Evolutionary conservation across 2,329 filamentous ascomycete species (phyloP).

Genomic region (Pseudogymnoascus sp.): DNA sequence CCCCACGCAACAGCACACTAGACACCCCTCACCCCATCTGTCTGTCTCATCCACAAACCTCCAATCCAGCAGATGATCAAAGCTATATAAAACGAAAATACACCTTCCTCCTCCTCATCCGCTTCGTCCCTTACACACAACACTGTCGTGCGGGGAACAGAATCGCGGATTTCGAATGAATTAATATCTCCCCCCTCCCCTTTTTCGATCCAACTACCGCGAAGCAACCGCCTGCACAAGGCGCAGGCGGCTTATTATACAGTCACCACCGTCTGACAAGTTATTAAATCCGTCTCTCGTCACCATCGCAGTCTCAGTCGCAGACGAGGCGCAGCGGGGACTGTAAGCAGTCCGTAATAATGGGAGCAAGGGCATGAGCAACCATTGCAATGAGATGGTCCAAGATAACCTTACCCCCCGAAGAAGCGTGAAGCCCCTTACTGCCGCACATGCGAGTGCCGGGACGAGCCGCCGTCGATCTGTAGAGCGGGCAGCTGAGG

Average conservation of each 20-base stretch:
- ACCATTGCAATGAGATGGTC: too few species aligned
- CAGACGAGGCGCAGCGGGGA: background rate
- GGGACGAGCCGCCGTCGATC: background rate
- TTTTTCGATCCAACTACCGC: background rate
- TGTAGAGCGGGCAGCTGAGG: background rate
- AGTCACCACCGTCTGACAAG: background rate
- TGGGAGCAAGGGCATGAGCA: too few species aligned
- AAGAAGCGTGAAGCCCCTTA: background rate
- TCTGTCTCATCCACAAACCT: too few species aligned
- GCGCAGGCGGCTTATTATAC: background rate
- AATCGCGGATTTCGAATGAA: background rate
- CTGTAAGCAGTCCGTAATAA: background rate
- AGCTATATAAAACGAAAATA: slow-evolving; percentile 7
- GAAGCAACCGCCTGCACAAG: background rate
- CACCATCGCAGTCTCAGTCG: background rate
- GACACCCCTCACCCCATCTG: background rate
- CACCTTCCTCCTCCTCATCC: background rate
- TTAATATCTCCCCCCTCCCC: background rate
- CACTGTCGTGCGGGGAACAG: background rate
- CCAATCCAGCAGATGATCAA: background rate
- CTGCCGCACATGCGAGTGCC: background rate
- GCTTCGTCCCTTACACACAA: background rate
- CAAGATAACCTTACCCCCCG: background rate
- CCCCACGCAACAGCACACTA: background rate
- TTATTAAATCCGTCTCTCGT: background rate